Evolutionary conservation across 1,284 basidiomycete species (phyloP).

Genomic region (Thecaphora frezii): DNA sequence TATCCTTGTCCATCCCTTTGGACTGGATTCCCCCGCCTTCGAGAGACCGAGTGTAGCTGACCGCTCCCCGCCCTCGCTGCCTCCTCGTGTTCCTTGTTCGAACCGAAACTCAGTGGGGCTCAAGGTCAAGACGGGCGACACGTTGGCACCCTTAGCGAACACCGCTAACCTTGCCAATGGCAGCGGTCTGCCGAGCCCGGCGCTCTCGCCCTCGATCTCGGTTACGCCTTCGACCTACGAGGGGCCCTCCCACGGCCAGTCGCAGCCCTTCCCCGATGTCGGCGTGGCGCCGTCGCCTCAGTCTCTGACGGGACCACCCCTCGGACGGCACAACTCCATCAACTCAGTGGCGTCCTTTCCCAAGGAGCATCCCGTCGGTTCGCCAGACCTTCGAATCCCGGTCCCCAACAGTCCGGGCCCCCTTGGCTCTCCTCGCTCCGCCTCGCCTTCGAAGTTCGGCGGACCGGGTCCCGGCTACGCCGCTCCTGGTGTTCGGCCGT

Average conservation of each 20-base stretch:
- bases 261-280: neutral
- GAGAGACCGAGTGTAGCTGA: no score
- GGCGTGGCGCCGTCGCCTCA: conserved; percentile 6
- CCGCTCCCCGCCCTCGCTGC: no score
- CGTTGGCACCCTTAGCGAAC: conserved; percentile 3
- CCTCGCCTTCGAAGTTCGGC: conserved; percentile 25
- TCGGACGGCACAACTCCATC: conserved; percentile 36
- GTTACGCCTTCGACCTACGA: conserved; percentile 37
- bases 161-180: neutral
- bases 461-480: neutral
- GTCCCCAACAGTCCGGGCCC: conserved; percentile 10
- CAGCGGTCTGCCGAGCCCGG: conserved; percentile 11
- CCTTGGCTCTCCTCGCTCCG: conserved; percentile 16
- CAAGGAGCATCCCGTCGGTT: conserved; percentile 19
- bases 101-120: conserved; percentile 59
- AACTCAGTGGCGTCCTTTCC: conserved; percentile 46
- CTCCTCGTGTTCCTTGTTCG: no score
- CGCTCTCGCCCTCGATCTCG: conserved; percentile 45
- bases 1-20: no score
- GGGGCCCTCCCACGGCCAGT: neutral
- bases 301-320: conserved; percentile 4
- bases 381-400: conserved; percentile 27
- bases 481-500: neutral
- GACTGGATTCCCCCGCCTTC: no score
- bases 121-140: conserved; percentile 36